Percentiles rank a stretch among this genome's conserved stretches.
Conservation (phyloP, 495 filamentous ascomycete genomes). For the Aspergillus heteromorphus region DNA sequence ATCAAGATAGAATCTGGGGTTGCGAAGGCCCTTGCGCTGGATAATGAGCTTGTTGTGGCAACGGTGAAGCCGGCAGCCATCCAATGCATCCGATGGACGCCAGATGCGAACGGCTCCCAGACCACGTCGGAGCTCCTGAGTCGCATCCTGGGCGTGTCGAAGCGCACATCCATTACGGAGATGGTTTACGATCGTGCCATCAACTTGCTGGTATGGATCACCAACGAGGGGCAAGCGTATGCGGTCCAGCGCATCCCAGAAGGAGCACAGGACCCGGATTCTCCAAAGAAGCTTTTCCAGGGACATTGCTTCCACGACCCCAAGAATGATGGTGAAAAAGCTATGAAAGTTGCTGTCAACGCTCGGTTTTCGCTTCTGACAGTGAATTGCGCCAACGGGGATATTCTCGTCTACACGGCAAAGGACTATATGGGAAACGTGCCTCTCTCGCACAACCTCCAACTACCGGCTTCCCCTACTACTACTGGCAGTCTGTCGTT, state of each 20-base stretch:
- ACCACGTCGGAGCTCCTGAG: slow-evolving; percentile 88
- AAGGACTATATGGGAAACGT: slow-evolving; percentile 93
- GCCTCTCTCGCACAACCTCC: slow-evolving; percentile 76
- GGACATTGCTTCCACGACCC: slow-evolving; percentile 89
- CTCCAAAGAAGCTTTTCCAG: slow-evolving; percentile 66
- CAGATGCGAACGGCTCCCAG: slow-evolving; percentile 73
- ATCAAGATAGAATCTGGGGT: slow-evolving; percentile 98
- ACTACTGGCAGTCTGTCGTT: slow-evolving; percentile 67
- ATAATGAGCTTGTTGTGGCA: slow-evolving; percentile 89
- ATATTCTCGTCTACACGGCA: slow-evolving; percentile 79
- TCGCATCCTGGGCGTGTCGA: slow-evolving; percentile 76
- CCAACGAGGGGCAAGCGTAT: slow-evolving; percentile 83
- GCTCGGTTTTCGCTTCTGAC: slow-evolving; percentile 91
- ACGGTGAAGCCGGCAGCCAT: slow-evolving; percentile 90
- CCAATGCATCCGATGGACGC: slow-evolving; percentile 92
- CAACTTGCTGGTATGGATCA: slow-evolving; percentile 93
- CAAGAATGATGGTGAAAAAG: slow-evolving; percentile 50
- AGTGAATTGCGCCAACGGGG: slow-evolving; percentile 75
- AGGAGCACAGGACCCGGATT: slow-evolving; percentile 26
- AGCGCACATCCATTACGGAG: slow-evolving; percentile 66
- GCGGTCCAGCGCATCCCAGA: slow-evolving; percentile 71
- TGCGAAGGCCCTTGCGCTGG: slow-evolving; percentile 76
- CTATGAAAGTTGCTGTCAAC: slow-evolving; percentile 76
- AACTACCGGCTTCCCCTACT: slow-evolving; percentile 54
- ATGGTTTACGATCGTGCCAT: slow-evolving; percentile 98